Base-by-base conservation (phyloP, 768 basidiomycete species). In the Hysterangium stoloniferum region DNA sequence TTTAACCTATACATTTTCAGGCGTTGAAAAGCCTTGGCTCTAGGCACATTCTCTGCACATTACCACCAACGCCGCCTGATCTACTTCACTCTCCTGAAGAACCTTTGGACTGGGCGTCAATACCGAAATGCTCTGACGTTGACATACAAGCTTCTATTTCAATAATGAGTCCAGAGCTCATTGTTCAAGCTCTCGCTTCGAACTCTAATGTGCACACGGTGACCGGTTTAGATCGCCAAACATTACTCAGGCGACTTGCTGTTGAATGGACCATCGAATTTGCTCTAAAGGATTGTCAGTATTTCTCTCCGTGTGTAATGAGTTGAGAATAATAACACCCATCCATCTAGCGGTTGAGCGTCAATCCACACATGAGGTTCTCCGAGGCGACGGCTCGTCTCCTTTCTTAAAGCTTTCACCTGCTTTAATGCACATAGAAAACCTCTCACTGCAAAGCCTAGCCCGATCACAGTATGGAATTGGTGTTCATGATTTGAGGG, bases 341-440 rank as follows among this genome's bases (percentile, higher is more conserved):
- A 36, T 19, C 48, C 50, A 56, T 46, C 33, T 55, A 83, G 83
- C 82, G 8, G 68, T 78, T 28, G 82, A 84, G 57, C 69, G 69
- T 44, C 71, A 74, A 12, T 66, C 70, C 11, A 66, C 64, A 11
- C 79, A 75, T 53, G 81, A 89, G 19, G 60, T 71, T 7, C 74
- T 77, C 19, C 73, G 84, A 20, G 77, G 77, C 49, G 86, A 90
- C 57, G 80, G 80, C 12, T 68, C 84, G 34, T 79, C 85, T 2
- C 84, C 86, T 2, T 73, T 91, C 36, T 74, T 89, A 47, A 87
- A 81, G 61, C 79, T 92, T 29, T 85, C 88, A 4, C 88, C 88
- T 29, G 82, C 84, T 13, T 70, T 95, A 54, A 95, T 93, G 88
- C 83, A 87, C 57, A 86, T 88, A 46, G 87, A 93, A 59, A 95